Evolutionary conservation across 139 green algal genomes (phyloP).

Genomic region (Marvania coccoides): DNA sequence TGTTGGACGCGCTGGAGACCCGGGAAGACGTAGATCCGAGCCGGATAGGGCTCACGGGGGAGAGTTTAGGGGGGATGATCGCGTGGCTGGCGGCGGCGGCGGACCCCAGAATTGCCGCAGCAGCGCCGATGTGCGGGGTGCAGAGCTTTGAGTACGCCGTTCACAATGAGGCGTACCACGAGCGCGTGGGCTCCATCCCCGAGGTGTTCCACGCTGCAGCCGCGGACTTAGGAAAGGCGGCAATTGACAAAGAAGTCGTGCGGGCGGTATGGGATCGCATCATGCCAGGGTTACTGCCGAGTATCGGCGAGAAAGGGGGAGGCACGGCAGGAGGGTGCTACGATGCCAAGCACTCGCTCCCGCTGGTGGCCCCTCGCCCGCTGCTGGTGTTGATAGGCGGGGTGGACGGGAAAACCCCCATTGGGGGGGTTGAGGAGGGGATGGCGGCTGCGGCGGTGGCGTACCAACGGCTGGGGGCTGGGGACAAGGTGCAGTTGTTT

Average conservation of each 20-base stretch:
- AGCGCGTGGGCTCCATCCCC: constrained; percentile 32
- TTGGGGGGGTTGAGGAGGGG: constrained; percentile 18
- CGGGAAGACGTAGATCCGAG: constrained; percentile 44
- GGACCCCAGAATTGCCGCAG: constrained; percentile 45
- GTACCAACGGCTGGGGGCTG: constrained; percentile 2
- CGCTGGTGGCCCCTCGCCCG: constrained; percentile 40
- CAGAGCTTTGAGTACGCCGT: constrained; percentile 55
- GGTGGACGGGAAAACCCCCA: constrained; percentile 39
- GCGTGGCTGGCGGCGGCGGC: constrained; percentile 47
- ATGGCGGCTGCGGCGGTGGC: background rate
- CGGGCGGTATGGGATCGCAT: constrained; percentile 15
- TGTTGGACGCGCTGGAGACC: constrained; percentile 52
- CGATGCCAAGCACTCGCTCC: constrained; percentile 40
- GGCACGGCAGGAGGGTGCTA: constrained; percentile 8
- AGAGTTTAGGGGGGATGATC: constrained; percentile 62
- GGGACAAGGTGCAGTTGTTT: constrained; percentile 8
- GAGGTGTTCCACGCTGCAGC: constrained; percentile 38
- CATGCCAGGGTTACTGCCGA: constrained; percentile 9
- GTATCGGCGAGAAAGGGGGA: background rate
- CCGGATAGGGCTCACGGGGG: constrained; percentile 53
- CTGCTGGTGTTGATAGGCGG: constrained; percentile 46
- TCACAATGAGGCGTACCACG: constrained; percentile 40
- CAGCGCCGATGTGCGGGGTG: constrained; percentile 57
- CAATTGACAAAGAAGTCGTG: constrained; percentile 9
- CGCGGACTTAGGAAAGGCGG: constrained; percentile 7